Evolutionary conservation across 2,329 filamentous ascomycete genomes (phyloP).

Genomic region (Zarea fungicola): DNA sequence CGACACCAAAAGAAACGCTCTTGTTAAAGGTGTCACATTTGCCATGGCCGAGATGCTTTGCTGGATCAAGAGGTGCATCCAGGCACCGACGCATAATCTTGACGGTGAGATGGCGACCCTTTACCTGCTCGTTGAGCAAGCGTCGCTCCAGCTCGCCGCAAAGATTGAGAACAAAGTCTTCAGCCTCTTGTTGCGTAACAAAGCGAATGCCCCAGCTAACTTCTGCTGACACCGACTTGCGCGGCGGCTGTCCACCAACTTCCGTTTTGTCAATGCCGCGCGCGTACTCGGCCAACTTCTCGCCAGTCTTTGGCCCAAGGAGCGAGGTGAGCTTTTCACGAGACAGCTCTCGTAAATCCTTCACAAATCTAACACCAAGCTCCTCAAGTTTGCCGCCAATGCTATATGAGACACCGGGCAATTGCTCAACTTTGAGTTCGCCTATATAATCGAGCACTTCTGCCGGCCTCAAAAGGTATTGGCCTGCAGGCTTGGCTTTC

Average conservation of each 20-base stretch:
- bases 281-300: slow-evolving; percentile 84
- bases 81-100: slow-evolving; percentile 87
- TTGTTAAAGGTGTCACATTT: slow-evolving; percentile 95
- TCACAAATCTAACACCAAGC: slow-evolving; percentile 74
- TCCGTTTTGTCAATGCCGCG: slow-evolving; percentile 81
- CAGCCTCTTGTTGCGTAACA: slow-evolving; percentile 83
- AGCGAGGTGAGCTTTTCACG: slow-evolving; percentile 68
- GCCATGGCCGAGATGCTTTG: slow-evolving; percentile 90
- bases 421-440: slow-evolving; percentile 68
- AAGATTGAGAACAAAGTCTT: slow-evolving; percentile 82
- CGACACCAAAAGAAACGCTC: slow-evolving; percentile 73
- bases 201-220: slow-evolving; percentile 99
- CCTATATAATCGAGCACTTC: slow-evolving; percentile 73
- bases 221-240: slow-evolving; percentile 94
- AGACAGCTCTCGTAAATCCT: slow-evolving; percentile 71
- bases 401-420: slow-evolving; percentile 90
- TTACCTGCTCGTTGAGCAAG: slow-evolving; percentile 76
- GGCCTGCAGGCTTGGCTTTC: slow-evolving; percentile 90
- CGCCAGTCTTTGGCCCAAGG: slow-evolving; percentile 87
- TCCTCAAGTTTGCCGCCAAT: slow-evolving; percentile 85
- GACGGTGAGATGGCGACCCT: slow-evolving; percentile 82
- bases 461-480: slow-evolving; percentile 81
- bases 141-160: slow-evolving; percentile 80
- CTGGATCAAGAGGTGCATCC: slow-evolving; percentile 84
- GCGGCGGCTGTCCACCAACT: slow-evolving; percentile 76